Evolutionary conservation across 2,329 filamentous ascomycete genomes (phyloP), one percentile per base, ranked within the genome.

Genomic region (Hypoxylon sp.): DNA sequence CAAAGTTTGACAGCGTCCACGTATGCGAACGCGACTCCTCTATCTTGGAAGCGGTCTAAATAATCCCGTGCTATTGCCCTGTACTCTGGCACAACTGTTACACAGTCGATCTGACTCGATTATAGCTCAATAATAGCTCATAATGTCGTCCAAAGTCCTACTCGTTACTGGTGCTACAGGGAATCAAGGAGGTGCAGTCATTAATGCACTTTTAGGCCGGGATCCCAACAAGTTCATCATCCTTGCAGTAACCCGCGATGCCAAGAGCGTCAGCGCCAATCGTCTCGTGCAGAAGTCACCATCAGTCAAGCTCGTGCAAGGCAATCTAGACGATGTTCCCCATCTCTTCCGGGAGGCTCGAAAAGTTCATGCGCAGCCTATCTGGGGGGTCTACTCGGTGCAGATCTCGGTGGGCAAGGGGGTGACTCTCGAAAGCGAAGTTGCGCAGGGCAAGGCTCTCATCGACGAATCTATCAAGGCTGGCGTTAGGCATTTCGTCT

Each of bases 371-470:
- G 40, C 64, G 11, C 51, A 69, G 13, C 74, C 82, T 1, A 82
- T 90, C 63, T 88, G 85, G 84, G 88, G 88, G 2, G 88, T 91
- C 5, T 91, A 87, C 78, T 88, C 85, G 22, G 88, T 92, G 5
- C 79, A 82, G 61, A 75, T 78, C 31, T 78, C 79, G 2, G 68
- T 78, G 65, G 80, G 79, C 8, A 76, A 77, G 25, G 77, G 77
- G 25, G 76, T 85, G 17, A 77, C 77, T 0, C 31, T 80, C 7
- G 77, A 80, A 42, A 71, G 74, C n/a, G 81, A 84, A 66, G 70
- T 79, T 5, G 49, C 40, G 0, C 88, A 92, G 77, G 90, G 89
- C 59, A 89, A 84, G 44, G 82, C 79, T 0, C 79, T 92, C 6
- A 81, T 91, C 61, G 86, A 90, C 64, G 86, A 83, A n/a, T 82